Evolutionary conservation across 176 grass and related monocot genomes (phyloP).

Genomic region (Carex parvula): DNA sequence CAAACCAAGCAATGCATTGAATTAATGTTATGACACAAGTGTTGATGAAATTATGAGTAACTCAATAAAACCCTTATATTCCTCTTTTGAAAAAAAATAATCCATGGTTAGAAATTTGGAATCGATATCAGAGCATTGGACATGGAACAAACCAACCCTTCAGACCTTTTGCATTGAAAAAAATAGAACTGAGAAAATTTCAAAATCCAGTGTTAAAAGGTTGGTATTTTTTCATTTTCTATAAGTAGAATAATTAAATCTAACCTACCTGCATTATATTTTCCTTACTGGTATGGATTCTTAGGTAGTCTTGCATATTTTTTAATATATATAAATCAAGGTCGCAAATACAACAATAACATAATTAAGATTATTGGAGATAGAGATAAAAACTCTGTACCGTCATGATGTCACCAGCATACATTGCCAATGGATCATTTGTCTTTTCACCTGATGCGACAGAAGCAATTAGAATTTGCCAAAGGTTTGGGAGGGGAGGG

Average conservation of each 20-base stretch:
- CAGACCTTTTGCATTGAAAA: not conserved
- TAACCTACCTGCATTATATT: not conserved
- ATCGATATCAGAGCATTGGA: not conserved
- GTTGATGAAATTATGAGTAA: not conserved
- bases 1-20: not conserved
- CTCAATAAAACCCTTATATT: not conserved
- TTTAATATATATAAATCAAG: not conserved
- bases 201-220: not conserved
- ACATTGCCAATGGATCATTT: slow-evolving; percentile 93
- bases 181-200: not conserved
- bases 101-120: not conserved
- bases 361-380: slow-evolving; percentile 10
- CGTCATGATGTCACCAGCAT: slow-evolving; percentile 95
- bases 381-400: slow-evolving; percentile 36
- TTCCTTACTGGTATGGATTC: not conserved
- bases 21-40: not conserved
- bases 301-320: not conserved
- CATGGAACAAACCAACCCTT: not conserved
- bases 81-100: not conserved
- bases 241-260: not conserved
- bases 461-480: slow-evolving; percentile 16
- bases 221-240: not conserved
- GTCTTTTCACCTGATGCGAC: slow-evolving; percentile 81
- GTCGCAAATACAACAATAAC: not conserved
- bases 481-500: not conserved